Percentiles rank a stretch among this genome's conserved stretches.
phyloP scores from a whole-genome alignment of 2,329 filamentous ascomycete genomes.

The Dothistroma pini region DNA sequence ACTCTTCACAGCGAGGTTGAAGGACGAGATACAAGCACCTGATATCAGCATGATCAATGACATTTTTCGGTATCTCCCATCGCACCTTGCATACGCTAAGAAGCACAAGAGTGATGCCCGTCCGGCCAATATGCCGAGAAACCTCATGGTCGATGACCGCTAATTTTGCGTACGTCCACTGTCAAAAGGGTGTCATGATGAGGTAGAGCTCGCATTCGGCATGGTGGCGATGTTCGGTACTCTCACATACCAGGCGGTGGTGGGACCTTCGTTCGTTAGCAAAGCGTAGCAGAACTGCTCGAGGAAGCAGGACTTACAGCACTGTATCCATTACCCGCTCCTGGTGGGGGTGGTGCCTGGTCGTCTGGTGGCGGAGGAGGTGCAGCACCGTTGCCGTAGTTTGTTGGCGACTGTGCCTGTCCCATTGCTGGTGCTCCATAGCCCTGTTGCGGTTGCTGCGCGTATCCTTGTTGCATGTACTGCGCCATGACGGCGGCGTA shows the following conservation, averaged over 20 bases:
- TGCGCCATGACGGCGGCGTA: slow-evolving; percentile 40
- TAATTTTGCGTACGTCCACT: neutral
- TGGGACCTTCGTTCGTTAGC: neutral
- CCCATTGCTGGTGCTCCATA: neutral
- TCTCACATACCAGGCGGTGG: neutral
- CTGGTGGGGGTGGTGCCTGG: neutral
- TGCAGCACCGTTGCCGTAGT: neutral
- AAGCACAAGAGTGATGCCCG: neutral
- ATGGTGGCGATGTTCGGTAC: too few species aligned
- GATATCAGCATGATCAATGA: neutral
- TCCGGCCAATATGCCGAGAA: neutral
- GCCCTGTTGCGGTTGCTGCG: neutral
- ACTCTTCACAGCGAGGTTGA: neutral
- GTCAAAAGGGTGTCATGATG: neutral
- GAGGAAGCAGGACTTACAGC: neutral
- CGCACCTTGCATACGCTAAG: neutral
- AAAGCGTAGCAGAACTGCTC: neutral
- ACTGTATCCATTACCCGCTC: neutral
- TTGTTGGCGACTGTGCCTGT: neutral
- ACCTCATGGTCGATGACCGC: neutral
- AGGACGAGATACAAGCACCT: neutral
- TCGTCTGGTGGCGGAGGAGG: neutral
- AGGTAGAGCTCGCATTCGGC: neutral
- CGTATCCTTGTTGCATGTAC: slow-evolving; percentile 15
- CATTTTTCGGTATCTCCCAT: neutral